Percentiles rank a stretch among this genome's conserved stretches.
Evolutionary conservation across 1,284 basidiomycete species (phyloP).

Genomic region (Ustilago sp.): DNA sequence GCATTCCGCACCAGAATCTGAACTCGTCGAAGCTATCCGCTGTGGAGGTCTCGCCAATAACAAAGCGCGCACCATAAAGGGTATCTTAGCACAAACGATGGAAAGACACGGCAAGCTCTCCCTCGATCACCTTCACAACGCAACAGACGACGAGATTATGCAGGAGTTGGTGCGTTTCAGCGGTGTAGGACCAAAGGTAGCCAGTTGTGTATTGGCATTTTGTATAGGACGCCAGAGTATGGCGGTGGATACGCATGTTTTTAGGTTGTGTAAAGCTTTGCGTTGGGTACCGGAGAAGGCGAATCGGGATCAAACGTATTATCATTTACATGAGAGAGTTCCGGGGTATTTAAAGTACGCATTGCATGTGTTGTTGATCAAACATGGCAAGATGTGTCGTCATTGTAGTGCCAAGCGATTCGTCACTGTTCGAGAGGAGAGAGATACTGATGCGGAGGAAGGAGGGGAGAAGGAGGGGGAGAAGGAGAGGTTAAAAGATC

Average conservation of each 20-base stretch:
- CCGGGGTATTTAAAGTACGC: slow-evolving; percentile 78
- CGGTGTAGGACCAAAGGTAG: slow-evolving; percentile 83
- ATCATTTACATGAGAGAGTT: slow-evolving; percentile 77
- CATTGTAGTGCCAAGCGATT: slow-evolving; percentile 68
- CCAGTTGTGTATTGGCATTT: slow-evolving; percentile 82
- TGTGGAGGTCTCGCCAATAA: slow-evolving; percentile 80
- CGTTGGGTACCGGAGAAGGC: slow-evolving; percentile 79
- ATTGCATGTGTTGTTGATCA: slow-evolving; percentile 79
- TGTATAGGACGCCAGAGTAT: slow-evolving; percentile 80
- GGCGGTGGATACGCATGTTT: slow-evolving; percentile 80
- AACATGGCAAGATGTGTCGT: slow-evolving; percentile 72
- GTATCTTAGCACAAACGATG: slow-evolving; percentile 43
- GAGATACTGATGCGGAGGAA: slow-evolving; percentile 15
- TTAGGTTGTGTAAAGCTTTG: slow-evolving; percentile 75
- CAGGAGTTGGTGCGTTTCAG: slow-evolving; percentile 69
- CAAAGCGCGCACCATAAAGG: slow-evolving; percentile 77
- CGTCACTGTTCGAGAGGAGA: slow-evolving; percentile 64
- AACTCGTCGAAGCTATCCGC: slow-evolving; percentile 76
- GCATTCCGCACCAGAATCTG: slow-evolving; percentile 73
- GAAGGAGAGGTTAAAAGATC: slow-evolving; percentile 3
- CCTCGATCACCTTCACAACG: slow-evolving; percentile 71
- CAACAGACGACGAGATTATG: slow-evolving; percentile 77
- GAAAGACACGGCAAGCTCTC: slow-evolving; percentile 52
- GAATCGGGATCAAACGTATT: slow-evolving; percentile 76
- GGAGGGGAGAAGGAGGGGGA: not conserved